These are phyloP conservation scores for Cerrena zonata DNA, from an alignment of 1,284 basidiomycete genomes.

Conservation along the genomic window DNA sequence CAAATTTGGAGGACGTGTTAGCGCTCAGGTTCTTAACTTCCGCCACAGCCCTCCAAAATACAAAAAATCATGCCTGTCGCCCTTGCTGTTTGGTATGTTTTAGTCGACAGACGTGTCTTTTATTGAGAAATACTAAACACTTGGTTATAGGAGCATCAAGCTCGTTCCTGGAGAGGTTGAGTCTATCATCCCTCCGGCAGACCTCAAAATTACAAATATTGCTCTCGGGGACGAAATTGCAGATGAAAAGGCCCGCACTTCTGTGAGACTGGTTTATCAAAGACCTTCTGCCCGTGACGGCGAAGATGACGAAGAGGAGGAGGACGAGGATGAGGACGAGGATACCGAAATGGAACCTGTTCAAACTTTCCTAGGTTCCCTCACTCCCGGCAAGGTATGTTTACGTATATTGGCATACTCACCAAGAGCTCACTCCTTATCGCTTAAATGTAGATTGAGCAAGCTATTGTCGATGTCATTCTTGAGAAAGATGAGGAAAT, in stretches of 20 bases:
- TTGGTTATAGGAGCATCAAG: conserved; percentile 47
- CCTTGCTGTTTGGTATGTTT: conserved; percentile 13
- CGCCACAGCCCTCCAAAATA: neutral
- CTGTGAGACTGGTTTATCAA: conserved; percentile 74
- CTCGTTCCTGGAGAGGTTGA: conserved; percentile 61
- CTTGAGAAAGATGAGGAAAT: conserved; percentile 70
- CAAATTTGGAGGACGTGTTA: conserved; percentile 10
- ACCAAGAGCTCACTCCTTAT: neutral
- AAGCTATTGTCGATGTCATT: conserved; percentile 70
- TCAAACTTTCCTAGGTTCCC: conserved; percentile 57
- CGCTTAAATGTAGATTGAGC: conserved; percentile 59
- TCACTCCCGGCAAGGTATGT: conserved; percentile 69
- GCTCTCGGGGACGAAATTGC: conserved; percentile 72
- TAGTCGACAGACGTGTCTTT: conserved; percentile 10
- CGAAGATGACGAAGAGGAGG: conserved; percentile 44
- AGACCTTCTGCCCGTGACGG: conserved; percentile 2
- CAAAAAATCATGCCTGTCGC: conserved; percentile 12
- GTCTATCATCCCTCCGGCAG: conserved; percentile 58
- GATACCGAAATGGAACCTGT: conserved; percentile 28
- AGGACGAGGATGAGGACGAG: conserved; percentile 37
- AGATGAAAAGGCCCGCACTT: conserved; percentile 63
- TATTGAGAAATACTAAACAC: conserved; percentile 6
- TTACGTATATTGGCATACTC: neutral
- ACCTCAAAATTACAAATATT: conserved; percentile 81
- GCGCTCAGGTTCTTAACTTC: conserved; percentile 5